Conservation (phyloP, 1,284 basidiomycete species). For the Fistulinella cinereoalba region DNA sequence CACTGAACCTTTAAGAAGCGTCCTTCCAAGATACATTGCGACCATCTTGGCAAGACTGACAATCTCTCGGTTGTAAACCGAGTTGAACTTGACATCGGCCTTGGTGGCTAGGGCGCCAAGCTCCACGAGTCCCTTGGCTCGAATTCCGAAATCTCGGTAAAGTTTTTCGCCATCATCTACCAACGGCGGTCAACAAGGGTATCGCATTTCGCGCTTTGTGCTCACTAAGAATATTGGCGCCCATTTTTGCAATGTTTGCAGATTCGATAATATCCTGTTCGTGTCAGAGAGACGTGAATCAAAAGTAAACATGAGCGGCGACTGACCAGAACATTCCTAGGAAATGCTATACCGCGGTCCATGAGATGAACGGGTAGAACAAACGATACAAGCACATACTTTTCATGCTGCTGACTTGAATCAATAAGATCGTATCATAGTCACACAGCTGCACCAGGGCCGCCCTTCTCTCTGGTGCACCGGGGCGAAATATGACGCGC, state of each 20-base stretch:
- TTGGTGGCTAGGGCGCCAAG: slow-evolving; percentile 50
- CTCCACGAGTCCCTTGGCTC: slow-evolving; percentile 51
- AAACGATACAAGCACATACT: slow-evolving; percentile 31
- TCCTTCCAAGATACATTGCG: slow-evolving; percentile 46
- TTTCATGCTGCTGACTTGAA: slow-evolving; percentile 56
- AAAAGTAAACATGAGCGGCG: background rate
- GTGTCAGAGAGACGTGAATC: slow-evolving; percentile 1
- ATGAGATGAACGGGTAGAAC: background rate
- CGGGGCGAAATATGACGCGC: slow-evolving; percentile 40
- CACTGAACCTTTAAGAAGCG: slow-evolving; percentile 49
- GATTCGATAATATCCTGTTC: slow-evolving; percentile 48
- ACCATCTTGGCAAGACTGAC: slow-evolving; percentile 55
- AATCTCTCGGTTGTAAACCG: slow-evolving; percentile 42
- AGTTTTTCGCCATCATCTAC: slow-evolving; percentile 64
- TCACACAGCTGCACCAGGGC: slow-evolving; percentile 57
- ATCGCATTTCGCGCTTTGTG: slow-evolving; percentile 1
- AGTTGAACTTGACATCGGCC: slow-evolving; percentile 43
- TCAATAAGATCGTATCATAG: slow-evolving; percentile 46
- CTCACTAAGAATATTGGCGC: slow-evolving; percentile 60
- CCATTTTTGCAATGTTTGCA: slow-evolving; percentile 47
- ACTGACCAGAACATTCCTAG: slow-evolving; percentile 40
- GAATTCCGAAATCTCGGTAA: slow-evolving; percentile 57
- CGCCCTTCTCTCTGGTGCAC: slow-evolving; percentile 36
- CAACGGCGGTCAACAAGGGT: background rate
- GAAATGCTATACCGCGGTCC: slow-evolving; percentile 38